Conservation (phyloP, 129 eudicot species). For the Silybum marianum region DNA sequence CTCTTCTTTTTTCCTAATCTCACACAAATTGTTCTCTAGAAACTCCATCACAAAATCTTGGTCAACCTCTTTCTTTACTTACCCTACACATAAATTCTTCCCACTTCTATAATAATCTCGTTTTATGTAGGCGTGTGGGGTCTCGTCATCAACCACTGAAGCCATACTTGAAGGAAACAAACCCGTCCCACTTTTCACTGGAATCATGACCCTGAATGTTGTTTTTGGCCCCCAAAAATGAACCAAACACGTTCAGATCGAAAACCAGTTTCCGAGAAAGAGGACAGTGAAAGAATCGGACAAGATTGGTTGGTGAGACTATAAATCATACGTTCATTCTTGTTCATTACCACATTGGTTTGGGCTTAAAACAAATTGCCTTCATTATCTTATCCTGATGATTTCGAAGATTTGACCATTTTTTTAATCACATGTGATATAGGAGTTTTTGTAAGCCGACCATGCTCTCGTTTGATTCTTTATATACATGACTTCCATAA, state of each 20-base stretch:
- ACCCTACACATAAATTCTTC: neutral
- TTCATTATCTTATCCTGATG: neutral
- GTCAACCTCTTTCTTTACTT: neutral
- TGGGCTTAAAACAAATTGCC: neutral
- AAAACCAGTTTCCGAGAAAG: neutral
- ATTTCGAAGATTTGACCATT: neutral
- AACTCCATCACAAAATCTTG: neutral
- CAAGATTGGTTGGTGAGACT: neutral
- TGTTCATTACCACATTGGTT: neutral
- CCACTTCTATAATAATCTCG: neutral
- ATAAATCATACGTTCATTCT: neutral
- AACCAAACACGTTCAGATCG: neutral
- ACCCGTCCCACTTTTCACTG: neutral
- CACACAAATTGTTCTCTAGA: neutral
- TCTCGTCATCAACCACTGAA: neutral
- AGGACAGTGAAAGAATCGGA: neutral
- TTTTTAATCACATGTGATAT: no score
- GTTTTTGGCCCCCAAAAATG: neutral
- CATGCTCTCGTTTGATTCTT: neutral
- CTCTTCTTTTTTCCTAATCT: no score
- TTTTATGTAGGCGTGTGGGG: neutral
- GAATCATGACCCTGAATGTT: neutral
- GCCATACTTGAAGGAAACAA: neutral
- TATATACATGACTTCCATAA: no score
- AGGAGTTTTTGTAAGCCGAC: neutral